Conservation (phyloP, 2,329 filamentous ascomycete species). For the Colletotrichum simmondsii region DNA sequence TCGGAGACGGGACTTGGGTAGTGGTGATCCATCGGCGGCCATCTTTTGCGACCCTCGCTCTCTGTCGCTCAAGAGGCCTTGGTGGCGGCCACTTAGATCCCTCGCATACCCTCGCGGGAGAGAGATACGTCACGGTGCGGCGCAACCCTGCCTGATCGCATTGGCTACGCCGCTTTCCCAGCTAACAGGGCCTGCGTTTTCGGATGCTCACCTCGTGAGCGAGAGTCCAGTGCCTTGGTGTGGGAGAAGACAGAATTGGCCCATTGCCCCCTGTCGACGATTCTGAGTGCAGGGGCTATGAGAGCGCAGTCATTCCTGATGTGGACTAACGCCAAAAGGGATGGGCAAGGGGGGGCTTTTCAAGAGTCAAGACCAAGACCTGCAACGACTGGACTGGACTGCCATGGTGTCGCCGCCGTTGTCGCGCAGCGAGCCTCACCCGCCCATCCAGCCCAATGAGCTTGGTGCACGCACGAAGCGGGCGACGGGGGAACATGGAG, state of each 20-base stretch:
- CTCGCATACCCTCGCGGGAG: slow-evolving; percentile 20
- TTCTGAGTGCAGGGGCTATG: background rate
- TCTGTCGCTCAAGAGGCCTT: slow-evolving; percentile 3
- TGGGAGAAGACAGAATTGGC: background rate
- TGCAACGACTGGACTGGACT: slow-evolving; percentile 11
- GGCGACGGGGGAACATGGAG: background rate
- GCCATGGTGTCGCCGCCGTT: slow-evolving; percentile 30
- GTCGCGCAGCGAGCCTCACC: slow-evolving; percentile 29
- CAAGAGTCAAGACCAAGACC: background rate
- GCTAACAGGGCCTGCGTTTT: background rate
- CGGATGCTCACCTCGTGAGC: slow-evolving; percentile 10
- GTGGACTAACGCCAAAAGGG: slow-evolving; percentile 15
- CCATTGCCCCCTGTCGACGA: slow-evolving; percentile 10
- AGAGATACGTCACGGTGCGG: slow-evolving; percentile 31
- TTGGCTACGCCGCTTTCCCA: slow-evolving; percentile 12
- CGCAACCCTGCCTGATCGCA: slow-evolving; percentile 30
- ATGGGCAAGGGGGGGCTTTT: background rate
- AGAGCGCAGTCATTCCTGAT: slow-evolving; percentile 9
- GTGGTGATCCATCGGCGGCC: slow-evolving; percentile 8
- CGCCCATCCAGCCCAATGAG: slow-evolving; percentile 12
- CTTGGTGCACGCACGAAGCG: background rate
- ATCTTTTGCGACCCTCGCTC: slow-evolving; percentile 19
- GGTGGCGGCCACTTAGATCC: slow-evolving; percentile 34
- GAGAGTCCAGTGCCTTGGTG: background rate
- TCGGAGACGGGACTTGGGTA: slow-evolving; percentile 26